Percentiles rank a stretch among this genome's conserved stretches.
phyloP scores from a whole-genome alignment of 305 asterid genomes.

The Fraxinus velutina region DNA sequence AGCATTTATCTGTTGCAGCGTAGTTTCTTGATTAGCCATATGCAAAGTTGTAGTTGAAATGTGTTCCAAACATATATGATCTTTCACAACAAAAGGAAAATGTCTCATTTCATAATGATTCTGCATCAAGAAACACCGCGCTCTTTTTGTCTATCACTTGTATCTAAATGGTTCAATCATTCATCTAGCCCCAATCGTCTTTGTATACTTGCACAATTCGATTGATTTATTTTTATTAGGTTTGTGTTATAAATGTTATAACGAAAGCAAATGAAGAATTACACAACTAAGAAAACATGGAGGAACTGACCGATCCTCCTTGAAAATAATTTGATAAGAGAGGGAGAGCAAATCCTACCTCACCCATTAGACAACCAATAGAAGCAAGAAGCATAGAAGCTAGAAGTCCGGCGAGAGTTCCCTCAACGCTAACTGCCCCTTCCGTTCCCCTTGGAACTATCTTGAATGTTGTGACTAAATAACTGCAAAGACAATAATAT shows the following conservation, averaged over 20 bases:
- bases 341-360: constrained; percentile 37
- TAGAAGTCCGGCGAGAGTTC: constrained; percentile 78
- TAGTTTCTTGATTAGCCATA: constrained; percentile 18
- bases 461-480: constrained; percentile 82
- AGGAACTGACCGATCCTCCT: background rate
- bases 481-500: constrained; percentile 38
- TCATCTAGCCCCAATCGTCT: background rate
- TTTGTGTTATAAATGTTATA: background rate
- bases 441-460: constrained; percentile 93
- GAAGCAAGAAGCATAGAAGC: constrained; percentile 84
- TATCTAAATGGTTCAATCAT: background rate
- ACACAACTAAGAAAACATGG: background rate
- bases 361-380: constrained; percentile 52
- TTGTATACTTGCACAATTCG: background rate
- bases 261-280: background rate
- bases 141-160: background rate
- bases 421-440: constrained; percentile 94
- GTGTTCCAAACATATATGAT: background rate
- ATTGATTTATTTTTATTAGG: background rate
- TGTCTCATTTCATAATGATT: background rate
- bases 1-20: constrained; percentile 46
- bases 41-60: background rate
- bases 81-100: background rate
- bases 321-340: background rate
- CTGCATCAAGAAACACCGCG: background rate